Evolutionary conservation across 2,329 filamentous ascomycete genomes (phyloP).

Genomic region (Fonsecaea pugnacius): DNA sequence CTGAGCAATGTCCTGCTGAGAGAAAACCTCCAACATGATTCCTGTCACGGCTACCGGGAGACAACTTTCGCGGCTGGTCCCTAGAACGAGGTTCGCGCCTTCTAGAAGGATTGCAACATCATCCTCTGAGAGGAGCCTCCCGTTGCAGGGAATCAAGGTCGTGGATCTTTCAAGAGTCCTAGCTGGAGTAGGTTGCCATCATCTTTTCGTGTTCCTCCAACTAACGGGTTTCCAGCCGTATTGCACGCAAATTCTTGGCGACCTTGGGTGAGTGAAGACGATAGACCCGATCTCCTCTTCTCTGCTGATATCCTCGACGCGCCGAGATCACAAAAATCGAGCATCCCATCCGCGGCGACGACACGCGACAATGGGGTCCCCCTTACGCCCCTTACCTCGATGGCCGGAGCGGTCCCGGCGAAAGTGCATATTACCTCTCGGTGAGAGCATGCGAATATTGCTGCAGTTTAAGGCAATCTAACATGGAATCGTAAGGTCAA

Average conservation of each 20-base stretch:
- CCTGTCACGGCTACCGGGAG: neutral
- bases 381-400: conserved; percentile 79
- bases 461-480: no score
- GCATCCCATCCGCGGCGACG: conserved; percentile 86
- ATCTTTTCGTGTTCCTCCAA: no score
- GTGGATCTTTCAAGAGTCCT: neutral
- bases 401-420: conserved; percentile 61
- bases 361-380: conserved; percentile 94
- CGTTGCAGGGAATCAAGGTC: neutral
- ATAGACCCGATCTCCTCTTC: neutral
- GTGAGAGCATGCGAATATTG: no score
- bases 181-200: neutral
- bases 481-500: conserved; percentile 69
- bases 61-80: neutral
- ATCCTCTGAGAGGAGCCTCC: neutral
- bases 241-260: conserved; percentile 93
- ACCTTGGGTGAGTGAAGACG: conserved; percentile 75
- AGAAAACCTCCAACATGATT: neutral
- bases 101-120: neutral
- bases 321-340: conserved; percentile 98
- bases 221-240: conserved; percentile 70
- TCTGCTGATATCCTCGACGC: conserved; percentile 51
- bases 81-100: neutral
- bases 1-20: neutral
- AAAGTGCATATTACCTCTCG: conserved; percentile 90